A percentile compares a stretch with the other conserved stretches of the same genome.
Evolutionary conservation across 768 basidiomycete genomes (phyloP).

Genomic region (Strobilomyces echinocephalus): DNA sequence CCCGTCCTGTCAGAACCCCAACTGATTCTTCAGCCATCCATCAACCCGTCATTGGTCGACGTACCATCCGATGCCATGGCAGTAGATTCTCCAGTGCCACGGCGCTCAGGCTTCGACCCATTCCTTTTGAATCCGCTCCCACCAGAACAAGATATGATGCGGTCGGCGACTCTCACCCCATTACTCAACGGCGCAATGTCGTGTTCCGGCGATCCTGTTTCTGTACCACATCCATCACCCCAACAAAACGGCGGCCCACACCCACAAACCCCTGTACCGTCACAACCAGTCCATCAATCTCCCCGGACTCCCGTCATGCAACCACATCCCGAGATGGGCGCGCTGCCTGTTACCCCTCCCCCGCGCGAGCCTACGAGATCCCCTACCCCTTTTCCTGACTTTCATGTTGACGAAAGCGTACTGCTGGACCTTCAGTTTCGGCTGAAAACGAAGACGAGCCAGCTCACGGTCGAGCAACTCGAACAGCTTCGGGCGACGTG

Average conservation of each 20-base stretch:
- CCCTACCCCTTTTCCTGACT: conserved; percentile 74
- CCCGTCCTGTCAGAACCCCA: conserved; percentile 11
- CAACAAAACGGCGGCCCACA: conserved; percentile 10
- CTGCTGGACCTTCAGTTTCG: conserved; percentile 46
- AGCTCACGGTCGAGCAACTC: conserved; percentile 79
- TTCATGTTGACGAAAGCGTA: conserved; percentile 53
- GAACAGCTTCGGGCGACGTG: conserved; percentile 89
- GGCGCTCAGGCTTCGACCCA: conserved; percentile 45
- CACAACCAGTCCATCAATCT: background rate
- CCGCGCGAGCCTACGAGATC: conserved; percentile 47
- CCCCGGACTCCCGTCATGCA: conserved; percentile 9
- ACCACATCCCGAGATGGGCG: conserved; percentile 11
- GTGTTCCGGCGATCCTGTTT: background rate
- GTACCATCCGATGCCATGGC: conserved; percentile 29
- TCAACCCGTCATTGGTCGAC: background rate
- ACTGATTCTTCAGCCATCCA: background rate
- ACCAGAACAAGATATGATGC: conserved; percentile 27
- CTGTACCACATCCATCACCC: conserved; percentile 2
- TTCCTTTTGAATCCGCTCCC: conserved; percentile 50
- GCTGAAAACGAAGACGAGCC: conserved; percentile 51
- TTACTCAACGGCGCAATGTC: conserved; percentile 21
- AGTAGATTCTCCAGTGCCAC: conserved; percentile 34
- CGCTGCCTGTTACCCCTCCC: conserved; percentile 20
- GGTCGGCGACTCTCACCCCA: conserved; percentile 20
- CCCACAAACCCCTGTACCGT: conserved; percentile 9